Percentiles rank a stretch among this genome's conserved stretches.
phyloP scores from a whole-genome alignment of 768 basidiomycete genomes.

The Termitomyces sp. region DNA sequence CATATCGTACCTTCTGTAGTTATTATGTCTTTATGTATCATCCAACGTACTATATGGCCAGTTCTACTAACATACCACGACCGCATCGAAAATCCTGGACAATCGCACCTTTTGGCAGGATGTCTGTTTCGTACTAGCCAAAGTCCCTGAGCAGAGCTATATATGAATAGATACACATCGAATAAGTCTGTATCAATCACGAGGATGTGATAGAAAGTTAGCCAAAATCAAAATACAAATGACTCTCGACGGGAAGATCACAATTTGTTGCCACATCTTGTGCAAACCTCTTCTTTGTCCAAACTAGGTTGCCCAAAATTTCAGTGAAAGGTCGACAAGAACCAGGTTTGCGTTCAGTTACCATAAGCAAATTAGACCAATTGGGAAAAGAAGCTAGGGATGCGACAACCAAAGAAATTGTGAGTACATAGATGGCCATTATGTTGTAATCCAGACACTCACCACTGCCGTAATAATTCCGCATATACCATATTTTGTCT shows the following conservation, averaged over 20 bases:
- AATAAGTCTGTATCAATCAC: not conserved
- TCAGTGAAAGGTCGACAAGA: not conserved
- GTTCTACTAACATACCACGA: not conserved
- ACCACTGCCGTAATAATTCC: constrained; percentile 16
- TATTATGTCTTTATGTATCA: not conserved
- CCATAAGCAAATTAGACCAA: constrained; percentile 15
- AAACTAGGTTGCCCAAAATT: not conserved
- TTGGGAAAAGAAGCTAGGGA: constrained; percentile 10
- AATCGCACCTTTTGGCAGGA: not conserved
- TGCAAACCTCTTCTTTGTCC: constrained; percentile 9
- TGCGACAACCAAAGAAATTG: not conserved
- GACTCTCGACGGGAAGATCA: not conserved
- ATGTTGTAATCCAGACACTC: not conserved
- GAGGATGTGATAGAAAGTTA: not conserved
- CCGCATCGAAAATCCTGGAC: not conserved
- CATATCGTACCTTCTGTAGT: not conserved
- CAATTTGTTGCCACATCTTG: constrained; percentile 10
- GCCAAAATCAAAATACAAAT: not conserved
- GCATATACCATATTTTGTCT: constrained; percentile 12
- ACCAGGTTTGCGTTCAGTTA: not conserved
- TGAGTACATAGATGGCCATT: not conserved
- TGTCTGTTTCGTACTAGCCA: not conserved
- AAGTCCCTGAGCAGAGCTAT: not conserved
- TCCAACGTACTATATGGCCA: not conserved
- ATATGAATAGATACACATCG: not conserved